Percentiles rank a stretch among this genome's conserved stretches.
phyloP scores from a whole-genome alignment of 345 rosid species.

The Populus ilicifolia region DNA sequence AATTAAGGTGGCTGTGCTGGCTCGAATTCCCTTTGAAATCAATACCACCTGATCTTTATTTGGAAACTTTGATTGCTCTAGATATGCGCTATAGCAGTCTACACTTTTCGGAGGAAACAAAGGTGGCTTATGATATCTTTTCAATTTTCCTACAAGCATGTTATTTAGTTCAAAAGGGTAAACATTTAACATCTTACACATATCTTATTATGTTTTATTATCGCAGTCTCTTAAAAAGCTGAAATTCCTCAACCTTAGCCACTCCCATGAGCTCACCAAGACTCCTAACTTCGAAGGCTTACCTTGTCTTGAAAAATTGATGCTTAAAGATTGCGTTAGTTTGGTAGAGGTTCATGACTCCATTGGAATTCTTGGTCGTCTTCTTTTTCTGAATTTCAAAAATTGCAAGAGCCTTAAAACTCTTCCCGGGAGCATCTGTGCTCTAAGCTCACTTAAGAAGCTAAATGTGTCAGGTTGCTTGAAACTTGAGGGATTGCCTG shows the following conservation, averaged over 20 bases:
- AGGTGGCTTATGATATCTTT: not conserved
- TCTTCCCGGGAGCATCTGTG: conserved; percentile 8
- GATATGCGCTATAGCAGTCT: conserved; percentile 12
- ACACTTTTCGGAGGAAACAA: not conserved
- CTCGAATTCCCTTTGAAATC: not conserved
- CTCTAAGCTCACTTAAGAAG: not conserved
- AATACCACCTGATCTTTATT: not conserved
- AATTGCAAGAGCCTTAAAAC: conserved; percentile 5
- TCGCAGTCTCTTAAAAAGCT: conserved; percentile 11
- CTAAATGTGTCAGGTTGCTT: conserved; percentile 13
- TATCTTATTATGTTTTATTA: not conserved
- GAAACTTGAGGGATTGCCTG: conserved; percentile 1
- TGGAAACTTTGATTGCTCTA: conserved; percentile 7
- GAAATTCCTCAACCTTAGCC: conserved; percentile 16
- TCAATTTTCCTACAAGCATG: not conserved
- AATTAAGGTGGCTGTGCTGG: conserved; percentile 24
- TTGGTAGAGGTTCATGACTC: conserved; percentile 13
- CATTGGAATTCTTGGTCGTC: conserved; percentile 7
- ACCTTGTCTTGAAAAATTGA: conserved; percentile 4
- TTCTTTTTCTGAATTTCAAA: conserved; percentile 2
- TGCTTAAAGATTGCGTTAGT: conserved; percentile 12
- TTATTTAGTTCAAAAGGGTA: not conserved
- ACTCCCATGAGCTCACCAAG: conserved; percentile 6
- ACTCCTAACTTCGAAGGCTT: conserved; percentile 8
- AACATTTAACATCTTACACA: not conserved